Evolutionary conservation across 805 yeast genomes (phyloP).

Genomic region (Danielia oregonensis): DNA sequence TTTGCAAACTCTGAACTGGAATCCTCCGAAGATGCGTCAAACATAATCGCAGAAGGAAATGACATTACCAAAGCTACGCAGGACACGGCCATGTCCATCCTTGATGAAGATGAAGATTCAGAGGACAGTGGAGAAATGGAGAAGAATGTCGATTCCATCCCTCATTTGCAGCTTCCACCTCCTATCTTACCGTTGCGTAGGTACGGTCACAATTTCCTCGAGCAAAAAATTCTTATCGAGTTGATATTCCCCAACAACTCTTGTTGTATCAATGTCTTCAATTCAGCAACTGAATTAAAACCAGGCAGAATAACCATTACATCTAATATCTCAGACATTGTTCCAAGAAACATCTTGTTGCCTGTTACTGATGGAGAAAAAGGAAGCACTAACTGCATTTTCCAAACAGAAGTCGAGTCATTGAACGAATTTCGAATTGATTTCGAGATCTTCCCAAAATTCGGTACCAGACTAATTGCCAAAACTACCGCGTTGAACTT

Average conservation of each 20-base stretch:
- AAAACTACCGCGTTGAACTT: slow-evolving; percentile 76
- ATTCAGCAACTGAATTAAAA: slow-evolving; percentile 39
- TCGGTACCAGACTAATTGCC: slow-evolving; percentile 89
- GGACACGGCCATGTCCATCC: slow-evolving; percentile 22
- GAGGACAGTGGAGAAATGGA: slow-evolving; percentile 36
- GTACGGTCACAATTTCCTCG: slow-evolving; percentile 94
- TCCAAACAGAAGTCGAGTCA: slow-evolving; percentile 77
- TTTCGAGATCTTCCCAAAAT: slow-evolving; percentile 89
- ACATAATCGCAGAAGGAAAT: not conserved
- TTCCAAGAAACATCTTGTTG: slow-evolving; percentile 80
- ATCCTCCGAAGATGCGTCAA: not conserved
- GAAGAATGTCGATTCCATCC: slow-evolving; percentile 65
- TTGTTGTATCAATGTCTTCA: slow-evolving; percentile 46
- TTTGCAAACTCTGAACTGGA: slow-evolving; percentile 1
- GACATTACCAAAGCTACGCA: slow-evolving; percentile 1
- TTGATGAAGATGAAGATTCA: slow-evolving; percentile 28
- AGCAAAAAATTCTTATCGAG: slow-evolving; percentile 82
- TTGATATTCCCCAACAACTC: slow-evolving; percentile 54
- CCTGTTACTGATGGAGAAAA: slow-evolving; percentile 62
- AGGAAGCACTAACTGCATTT: slow-evolving; percentile 59
- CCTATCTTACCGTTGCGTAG: slow-evolving; percentile 91
- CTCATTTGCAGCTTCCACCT: slow-evolving; percentile 90
- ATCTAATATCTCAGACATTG: slow-evolving; percentile 70
- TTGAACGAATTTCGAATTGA: slow-evolving; percentile 63
- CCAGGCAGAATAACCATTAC: slow-evolving; percentile 85